Percentiles rank a stretch among this genome's conserved stretches.
Conservation (phyloP, 306 rosid genomes). For the Medicago arabica region DNA sequence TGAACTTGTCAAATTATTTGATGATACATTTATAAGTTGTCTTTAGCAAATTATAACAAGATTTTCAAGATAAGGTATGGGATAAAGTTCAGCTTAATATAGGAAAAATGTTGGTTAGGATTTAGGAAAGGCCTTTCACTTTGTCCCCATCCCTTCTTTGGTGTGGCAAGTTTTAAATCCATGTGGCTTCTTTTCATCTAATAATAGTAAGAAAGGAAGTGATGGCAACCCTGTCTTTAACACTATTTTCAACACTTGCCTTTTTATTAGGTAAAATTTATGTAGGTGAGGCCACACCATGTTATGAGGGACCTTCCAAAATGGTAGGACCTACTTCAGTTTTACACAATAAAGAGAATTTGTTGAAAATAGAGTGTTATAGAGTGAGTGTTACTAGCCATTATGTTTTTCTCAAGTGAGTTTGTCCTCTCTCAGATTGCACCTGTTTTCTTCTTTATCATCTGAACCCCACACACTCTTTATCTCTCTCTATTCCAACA, state of each 20-base stretch:
- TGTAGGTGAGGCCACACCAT: background rate
- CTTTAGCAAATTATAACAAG: background rate
- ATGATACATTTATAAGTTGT: background rate
- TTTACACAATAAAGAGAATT: no score
- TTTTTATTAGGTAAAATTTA: background rate
- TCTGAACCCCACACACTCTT: background rate
- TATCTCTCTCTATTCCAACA: background rate
- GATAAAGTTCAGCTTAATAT: no score
- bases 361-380: background rate
- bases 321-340: no score
- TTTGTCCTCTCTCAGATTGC: background rate
- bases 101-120: slow-evolving; percentile 20
- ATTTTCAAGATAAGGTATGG: no score
- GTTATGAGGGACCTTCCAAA: background rate
- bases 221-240: background rate
- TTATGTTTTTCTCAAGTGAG: background rate
- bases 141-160: background rate
- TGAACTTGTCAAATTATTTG: no score
- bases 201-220: background rate
- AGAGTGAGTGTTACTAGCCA: background rate
- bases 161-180: background rate
- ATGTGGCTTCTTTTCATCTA: background rate
- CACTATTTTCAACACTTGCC: background rate
- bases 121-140: background rate
- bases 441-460: background rate